These are phyloP conservation scores for Glycyrrhiza uralensis DNA, from an alignment of 306 rosid genomes.

Conservation along the genomic window DNA sequence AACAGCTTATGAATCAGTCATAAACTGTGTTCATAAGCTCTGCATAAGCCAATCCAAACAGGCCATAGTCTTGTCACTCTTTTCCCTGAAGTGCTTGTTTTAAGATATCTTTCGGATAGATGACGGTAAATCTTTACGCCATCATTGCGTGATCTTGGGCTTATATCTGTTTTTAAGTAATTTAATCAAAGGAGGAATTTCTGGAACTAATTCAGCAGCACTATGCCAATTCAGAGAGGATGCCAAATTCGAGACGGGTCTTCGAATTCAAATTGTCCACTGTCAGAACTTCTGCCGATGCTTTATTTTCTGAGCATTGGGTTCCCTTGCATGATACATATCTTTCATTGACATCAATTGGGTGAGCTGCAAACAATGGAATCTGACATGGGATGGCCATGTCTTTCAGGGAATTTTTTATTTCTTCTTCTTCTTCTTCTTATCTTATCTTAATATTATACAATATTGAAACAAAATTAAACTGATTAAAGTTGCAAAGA, in stretches of 20 bases:
- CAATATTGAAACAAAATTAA: constrained; percentile 37
- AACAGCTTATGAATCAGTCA: too few species aligned
- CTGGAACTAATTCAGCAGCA: constrained; percentile 29
- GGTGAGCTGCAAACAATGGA: constrained; percentile 51
- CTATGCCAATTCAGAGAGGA: constrained; percentile 21
- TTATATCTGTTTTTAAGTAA: constrained; percentile 20
- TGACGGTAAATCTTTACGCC: constrained; percentile 21
- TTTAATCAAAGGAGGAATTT: constrained; percentile 14
- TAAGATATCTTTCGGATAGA: constrained; percentile 34
- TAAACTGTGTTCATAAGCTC: too few species aligned
- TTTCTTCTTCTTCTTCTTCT: too few species aligned
- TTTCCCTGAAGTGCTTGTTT: constrained; percentile 41
- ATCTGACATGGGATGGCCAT: constrained; percentile 62
- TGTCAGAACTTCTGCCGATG: constrained; percentile 25
- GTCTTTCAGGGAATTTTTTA: constrained; percentile 35
- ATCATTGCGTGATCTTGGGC: constrained; percentile 43
- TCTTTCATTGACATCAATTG: constrained; percentile 48
- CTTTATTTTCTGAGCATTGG: constrained; percentile 38
- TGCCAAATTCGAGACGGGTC: constrained; percentile 41
- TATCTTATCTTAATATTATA: too few species aligned
- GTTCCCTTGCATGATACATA: constrained; percentile 45
- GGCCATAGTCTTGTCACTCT: constrained; percentile 41
- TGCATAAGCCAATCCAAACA: too few species aligned
- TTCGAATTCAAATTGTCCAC: constrained; percentile 24
- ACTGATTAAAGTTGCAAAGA: constrained; percentile 30